Evolutionary conservation across 768 basidiomycete genomes (phyloP), one percentile per base, ranked within the genome.

Genomic region (Russula brevipes): DNA sequence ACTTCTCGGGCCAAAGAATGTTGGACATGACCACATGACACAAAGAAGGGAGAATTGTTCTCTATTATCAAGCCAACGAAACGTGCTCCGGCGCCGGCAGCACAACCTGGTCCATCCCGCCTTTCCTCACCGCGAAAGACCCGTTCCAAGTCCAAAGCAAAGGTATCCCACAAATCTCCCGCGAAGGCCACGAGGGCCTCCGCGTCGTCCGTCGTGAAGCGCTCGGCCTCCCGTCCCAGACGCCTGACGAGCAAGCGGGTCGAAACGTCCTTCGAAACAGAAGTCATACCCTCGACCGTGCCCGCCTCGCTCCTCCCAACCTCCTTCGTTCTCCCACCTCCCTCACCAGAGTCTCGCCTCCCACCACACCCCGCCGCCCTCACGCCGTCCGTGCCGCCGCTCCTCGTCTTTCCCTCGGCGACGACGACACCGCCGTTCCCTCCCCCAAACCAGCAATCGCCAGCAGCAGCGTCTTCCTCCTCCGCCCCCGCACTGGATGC

Each of bases 301-400:
- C 55, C 66, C 14, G 54, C 70, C 3, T 69, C 71, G 1, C 59
- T 87, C 38, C 78, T 89, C 30, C 82, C 88, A 3, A 85, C 82
- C 10, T 81, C 87, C 14, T 92, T 92, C 64, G 85, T 88, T 1
- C 80, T 92, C 4, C 90, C 90, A 14, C 89, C 89, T 2, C 89
- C 86, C 2, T 89, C 88, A 8, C 89, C 89, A 14, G 79, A 81
- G 24, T 81, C 89, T 1, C 82, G 85, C 2, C 72, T 89, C 33
- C 86, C 85, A 6, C 79, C 80, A 8, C 65, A 57, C 0, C 77
- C 79, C 42, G 77, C 80, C 19, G 74, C 78, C 3, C 74, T 77
- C 49, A 63, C 71, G 4, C 63, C 52, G 14, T 57, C 58, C 12
- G 39, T 31, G 12, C 54, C 58, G 19, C 58, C 62, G 30, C 55